phyloP scores from a whole-genome alignment of 1,284 basidiomycete genomes.

The Bondarzewia mesenterica region DNA sequence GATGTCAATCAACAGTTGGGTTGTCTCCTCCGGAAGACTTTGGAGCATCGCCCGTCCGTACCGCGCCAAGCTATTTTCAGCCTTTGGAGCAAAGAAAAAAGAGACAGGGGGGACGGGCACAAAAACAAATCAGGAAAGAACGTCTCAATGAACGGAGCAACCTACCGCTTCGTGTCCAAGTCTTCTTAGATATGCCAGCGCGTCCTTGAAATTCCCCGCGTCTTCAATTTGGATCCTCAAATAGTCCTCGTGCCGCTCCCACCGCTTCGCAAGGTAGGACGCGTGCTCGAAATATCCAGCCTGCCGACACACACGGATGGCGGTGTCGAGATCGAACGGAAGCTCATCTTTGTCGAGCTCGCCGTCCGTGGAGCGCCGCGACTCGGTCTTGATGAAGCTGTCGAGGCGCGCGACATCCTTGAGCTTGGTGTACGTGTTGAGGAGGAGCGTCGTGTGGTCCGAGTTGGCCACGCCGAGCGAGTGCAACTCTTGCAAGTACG shows the following conservation, averaged over 20 bases:
- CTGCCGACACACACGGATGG: conserved; percentile 93
- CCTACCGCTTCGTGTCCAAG: conserved; percentile 73
- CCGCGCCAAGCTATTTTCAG: conserved; percentile 74
- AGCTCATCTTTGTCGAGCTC: conserved; percentile 53
- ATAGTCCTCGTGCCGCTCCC: conserved; percentile 88
- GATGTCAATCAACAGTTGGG: conserved; percentile 85
- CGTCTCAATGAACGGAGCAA: neutral
- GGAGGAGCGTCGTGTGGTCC: conserved; percentile 92
- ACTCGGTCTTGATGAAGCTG: conserved; percentile 86
- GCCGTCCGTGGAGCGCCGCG: conserved; percentile 31
- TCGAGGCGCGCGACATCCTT: conserved; percentile 87
- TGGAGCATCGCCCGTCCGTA: conserved; percentile 83
- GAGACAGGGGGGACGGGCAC: too few species aligned
- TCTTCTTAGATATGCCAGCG: conserved; percentile 72
- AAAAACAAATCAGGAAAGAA: too few species aligned
- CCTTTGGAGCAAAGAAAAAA: conserved; percentile 31
- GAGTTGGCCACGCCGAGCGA: conserved; percentile 85
- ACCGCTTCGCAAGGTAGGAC: conserved; percentile 88
- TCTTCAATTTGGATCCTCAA: conserved; percentile 94
- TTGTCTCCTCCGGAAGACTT: conserved; percentile 81
- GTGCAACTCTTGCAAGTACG: conserved; percentile 94
- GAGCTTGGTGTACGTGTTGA: conserved; percentile 96
- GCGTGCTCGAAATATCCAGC: conserved; percentile 96
- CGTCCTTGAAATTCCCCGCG: conserved; percentile 75
- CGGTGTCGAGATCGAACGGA: conserved; percentile 95